Base-by-base conservation (phyloP, 2,329 filamentous ascomycete species). In the Fusarium nanum region DNA sequence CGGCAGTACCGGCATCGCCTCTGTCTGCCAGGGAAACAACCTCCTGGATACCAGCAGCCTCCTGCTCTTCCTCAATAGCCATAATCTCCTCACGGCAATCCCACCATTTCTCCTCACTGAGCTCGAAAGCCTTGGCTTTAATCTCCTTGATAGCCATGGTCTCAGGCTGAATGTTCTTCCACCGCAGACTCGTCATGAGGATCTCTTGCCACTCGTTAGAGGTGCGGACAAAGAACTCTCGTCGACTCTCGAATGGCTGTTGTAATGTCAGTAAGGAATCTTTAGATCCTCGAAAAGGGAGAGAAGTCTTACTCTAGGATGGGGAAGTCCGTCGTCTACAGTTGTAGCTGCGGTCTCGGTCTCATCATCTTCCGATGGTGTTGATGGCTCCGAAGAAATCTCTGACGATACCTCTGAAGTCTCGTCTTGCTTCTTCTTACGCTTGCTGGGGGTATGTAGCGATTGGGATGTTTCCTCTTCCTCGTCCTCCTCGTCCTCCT, bases 31-130 rank as follows among this genome's bases (percentile, higher is more conserved):
- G 83, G 76, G 91, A 96, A 57, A 98, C 93, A 45, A 98, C 93
- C 83, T 98, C 96, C 18, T 94, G 93, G 79, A 98, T 98, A 12
- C 96, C 94, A 34, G 94, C 93, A 50, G 92, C 94, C 81, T 98
- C 95, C 83, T 98, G 94, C 83, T 98, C 95, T 81, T 98, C 95
- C 81, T 99, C 96, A 76, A 98, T 81, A 9, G 89, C 92, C 56
- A 91, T 92, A 71, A 99, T 92, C 82, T 98, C 95, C 83, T 99
- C 96, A 74, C 96, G 88, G 78, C 92, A 94, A 84, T 98, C 96
- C 96, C 96, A 99, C 96, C 96, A 99, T 80, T 97, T 97, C 82
- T 94, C 92, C 81, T 99, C 96, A 42, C 94, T 94, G 70, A 93
- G 86, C 77, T 93, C 91, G 78, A 98, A 99, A 2, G 94, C 96